Base-by-base conservation (phyloP, 331 rosid genomes). In the Quercus phellos region DNA sequence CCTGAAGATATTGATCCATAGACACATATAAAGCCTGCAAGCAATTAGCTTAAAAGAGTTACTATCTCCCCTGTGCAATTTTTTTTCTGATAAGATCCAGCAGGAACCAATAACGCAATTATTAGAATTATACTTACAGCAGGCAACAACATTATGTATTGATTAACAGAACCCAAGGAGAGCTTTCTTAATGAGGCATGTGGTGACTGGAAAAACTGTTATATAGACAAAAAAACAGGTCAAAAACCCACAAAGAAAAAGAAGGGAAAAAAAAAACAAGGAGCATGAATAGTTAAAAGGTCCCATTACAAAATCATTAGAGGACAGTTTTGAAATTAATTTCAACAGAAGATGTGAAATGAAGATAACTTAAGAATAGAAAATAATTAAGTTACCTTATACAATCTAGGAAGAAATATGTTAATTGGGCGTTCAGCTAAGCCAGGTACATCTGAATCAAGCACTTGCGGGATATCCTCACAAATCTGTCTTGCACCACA, bases 1-100 rank as follows among this genome's bases (percentile, higher is more conserved):
- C 98, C 82, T 93, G 98, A 82, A 96, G 99, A 83, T 90, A 96
- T 82, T 91, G 96, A 77, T 96, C 97, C 96, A 96, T 89, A 82
- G 97, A 90, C 11, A 26, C 67, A 34, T 83, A 88, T 12, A 96
- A 80, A 67, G 97, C 99, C 99, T 96, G 78, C 71, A 42, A 81
- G 60, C 75, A 61, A 82, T 69, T n/a, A 68, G 46, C 22, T 76
- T 21, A 67, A 51, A 81, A 80, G 60, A 8, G 75, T 70, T 70
- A 55, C 29, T 54, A 82, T 70, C 50, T 74, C 68, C 38, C 70
- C 70, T 60, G 80, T 84, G 72, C 55, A 77, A 32, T 17, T 4
- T 66, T 66, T 18, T 34, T 8, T 35, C 83, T 66, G 46, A 46
- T 30, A 66, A 77, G 73, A 80, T 81, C 66, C 56, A 79, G 16